Base-by-base conservation (phyloP, 2,329 filamentous ascomycete species). In the Xylariaceae sp. region DNA sequence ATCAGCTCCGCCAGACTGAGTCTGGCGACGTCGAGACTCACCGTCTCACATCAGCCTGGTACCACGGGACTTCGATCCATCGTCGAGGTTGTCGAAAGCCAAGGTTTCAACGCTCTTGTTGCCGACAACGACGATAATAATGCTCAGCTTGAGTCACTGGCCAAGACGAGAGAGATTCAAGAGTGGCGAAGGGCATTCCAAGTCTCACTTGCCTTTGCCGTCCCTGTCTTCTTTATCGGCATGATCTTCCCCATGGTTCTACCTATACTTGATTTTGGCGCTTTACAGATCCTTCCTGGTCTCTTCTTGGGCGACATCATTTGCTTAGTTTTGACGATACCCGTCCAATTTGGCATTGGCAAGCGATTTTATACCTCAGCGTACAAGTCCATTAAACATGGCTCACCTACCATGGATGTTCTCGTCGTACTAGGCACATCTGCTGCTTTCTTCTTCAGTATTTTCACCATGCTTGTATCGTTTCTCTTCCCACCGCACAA, bases 321-420 rank as follows among this genome's bases (percentile, higher is more conserved):
- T 42, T 96, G 90, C 66, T 71, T 97, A 41, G 60, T 77, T 45
- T 79, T 98, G 40, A 97, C 93, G 10, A 82, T 95, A 57, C 93
- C 93, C 23, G 85, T 98, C 7, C 93, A 98, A 65, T 98, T 98
- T 59, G 93, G 93, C 55, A 88, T 98, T 60, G 93, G 93, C 53
- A 90, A 83, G 67, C 86, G 93, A 12, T 98, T 97, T 65, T 98
- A 98, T 64, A 66, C 85, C 47, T 93, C 89, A 21, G 91, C 92
- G n/a, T 97, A 80, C 70, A 95, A 94, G 64, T 95, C 90, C 1
- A 65, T 98, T 57, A 89, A 86, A 67, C 93, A 98, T 64, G 80
- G 83, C 17, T 87, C 91, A 5, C 92, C 93, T 0, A 98, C 93
- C 1, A 98, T 98, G 93, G 93, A 98, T 63, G 93, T 97, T 1